Percentiles rank a stretch among this genome's conserved stretches.
These are phyloP conservation scores for Nelumbo lutea DNA, from an alignment of 164 flowering plant species.

Conservation along the genomic window DNA sequence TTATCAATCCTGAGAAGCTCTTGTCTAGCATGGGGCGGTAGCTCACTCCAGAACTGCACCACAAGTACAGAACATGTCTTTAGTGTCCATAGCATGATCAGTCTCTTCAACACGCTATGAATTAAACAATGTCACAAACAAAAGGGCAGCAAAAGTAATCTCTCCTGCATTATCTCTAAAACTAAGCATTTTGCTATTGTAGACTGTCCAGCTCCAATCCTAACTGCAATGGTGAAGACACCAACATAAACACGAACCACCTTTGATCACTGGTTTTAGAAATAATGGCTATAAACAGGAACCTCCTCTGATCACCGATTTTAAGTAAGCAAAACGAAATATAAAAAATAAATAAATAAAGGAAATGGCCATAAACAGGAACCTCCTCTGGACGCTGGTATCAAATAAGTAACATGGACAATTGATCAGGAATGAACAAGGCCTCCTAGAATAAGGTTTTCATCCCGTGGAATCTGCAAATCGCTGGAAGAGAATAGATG, in stretches of 20 bases:
- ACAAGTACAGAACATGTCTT: not conserved
- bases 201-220: not conserved
- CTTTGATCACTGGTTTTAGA: too few species aligned
- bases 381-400: too few species aligned
- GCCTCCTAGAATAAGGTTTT: not conserved
- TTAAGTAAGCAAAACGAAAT: not conserved
- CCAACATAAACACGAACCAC: not conserved
- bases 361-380: too few species aligned
- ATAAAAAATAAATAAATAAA: not conserved
- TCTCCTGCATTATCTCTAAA: not conserved
- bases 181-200: not conserved
- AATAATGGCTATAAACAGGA: not conserved
- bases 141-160: not conserved
- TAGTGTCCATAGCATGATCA: not conserved
- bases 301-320: not conserved
- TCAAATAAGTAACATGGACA: too few species aligned
- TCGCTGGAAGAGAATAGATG: not conserved
- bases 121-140: too few species aligned
- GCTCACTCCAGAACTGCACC: constrained; percentile 87
- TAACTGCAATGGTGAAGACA: not conserved
- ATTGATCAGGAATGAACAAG: too few species aligned
- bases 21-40: constrained; percentile 67
- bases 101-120: not conserved
- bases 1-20: constrained; percentile 80
- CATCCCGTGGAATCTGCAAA: not conserved